Percentiles rank a stretch among this genome's conserved stretches.
These are phyloP conservation scores for Pholiota conissans DNA, from an alignment of 768 basidiomycete genomes.

Conservation along the genomic window DNA sequence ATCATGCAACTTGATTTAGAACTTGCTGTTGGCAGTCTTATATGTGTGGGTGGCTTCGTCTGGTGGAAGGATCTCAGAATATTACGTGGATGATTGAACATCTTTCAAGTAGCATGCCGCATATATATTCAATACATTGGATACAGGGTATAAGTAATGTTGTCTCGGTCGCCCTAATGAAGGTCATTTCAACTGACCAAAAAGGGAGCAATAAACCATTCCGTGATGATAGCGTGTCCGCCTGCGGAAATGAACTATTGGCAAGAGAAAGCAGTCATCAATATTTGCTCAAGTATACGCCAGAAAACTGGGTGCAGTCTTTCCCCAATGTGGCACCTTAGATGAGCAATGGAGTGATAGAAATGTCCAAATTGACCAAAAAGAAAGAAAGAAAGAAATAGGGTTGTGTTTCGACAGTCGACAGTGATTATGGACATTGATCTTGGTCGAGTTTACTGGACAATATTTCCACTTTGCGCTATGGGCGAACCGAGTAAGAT, in stretches of 20 bases:
- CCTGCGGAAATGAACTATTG: conserved; percentile 1
- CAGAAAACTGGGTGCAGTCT: conserved; percentile 55
- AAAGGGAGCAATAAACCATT: neutral
- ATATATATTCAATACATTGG: neutral
- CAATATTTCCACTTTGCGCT: conserved; percentile 69
- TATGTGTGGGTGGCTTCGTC: conserved; percentile 52
- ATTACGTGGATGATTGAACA: conserved; percentile 1
- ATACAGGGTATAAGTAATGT: conserved; percentile 1
- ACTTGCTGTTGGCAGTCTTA: conserved; percentile 58
- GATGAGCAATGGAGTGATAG: conserved; percentile 72
- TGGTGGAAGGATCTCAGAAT: conserved; percentile 65
- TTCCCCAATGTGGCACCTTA: conserved; percentile 72
- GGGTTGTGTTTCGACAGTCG: neutral
- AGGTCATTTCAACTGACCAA: neutral
- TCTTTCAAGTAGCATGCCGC: too few relatives aligned
- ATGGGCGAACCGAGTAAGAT: neutral
- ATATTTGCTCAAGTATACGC: conserved; percentile 83
- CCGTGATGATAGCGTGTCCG: neutral
- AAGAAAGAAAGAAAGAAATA: neutral
- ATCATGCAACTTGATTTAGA: conserved; percentile 69
- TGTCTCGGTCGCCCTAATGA: neutral
- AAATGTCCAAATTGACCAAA: conserved; percentile 2
- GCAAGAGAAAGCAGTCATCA: conserved; percentile 16
- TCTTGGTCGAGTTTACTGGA: conserved; percentile 64
- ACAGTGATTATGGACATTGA: conserved; percentile 41